Evolutionary conservation across 768 basidiomycete species (phyloP), one percentile per base, ranked within the genome.

Genomic region (Leccinum pellstonianum): DNA sequence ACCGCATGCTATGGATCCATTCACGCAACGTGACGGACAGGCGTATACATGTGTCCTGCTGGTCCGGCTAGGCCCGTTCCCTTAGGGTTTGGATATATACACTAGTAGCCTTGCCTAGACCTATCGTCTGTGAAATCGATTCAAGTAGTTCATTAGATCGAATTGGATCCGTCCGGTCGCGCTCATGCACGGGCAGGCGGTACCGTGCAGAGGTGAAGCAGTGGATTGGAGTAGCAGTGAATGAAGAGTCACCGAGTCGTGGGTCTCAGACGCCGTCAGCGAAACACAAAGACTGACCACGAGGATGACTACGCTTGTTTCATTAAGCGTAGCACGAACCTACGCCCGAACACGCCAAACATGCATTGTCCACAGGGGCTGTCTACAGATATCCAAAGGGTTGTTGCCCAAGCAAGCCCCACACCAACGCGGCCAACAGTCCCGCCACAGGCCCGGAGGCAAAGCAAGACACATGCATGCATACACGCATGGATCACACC

Each of bases 161-260:
- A 19, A 48, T 15, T 47, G 57, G 64, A 60, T 69, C 67, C 67
- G 60, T 59, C 64, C 60, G 60, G 14, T 41, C 56, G 6, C 52
- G 59, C 55, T 57, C 64, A 51, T 62, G 62, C 51, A 15, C 52
- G 38, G 23, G 51, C 19, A 31, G 15, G 37, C 33, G 51, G 43
- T 4, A 11, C 41, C 38, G 38, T n/a, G n/a, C n/a, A 43, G 41
- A n/a, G 41, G n/a, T 19, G 41, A 41, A 41, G 12, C 37, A 37
- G 15, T 4, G 8, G 27, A 7, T 14, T 1, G 11, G 38, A 43
- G 29, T 15, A n/a, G 1, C 29, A 38, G 12, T 17, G 41, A 43
- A 17, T 60, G 25, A 37, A 47, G 41, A 43, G 41, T 43, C 38
- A n/a, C 38, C 38, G 17, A 41, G 38, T 2, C 2, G 38, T 3